Conservation (phyloP, 495 filamentous ascomycete genomes). For the Xylaria bambusicola region DNA sequence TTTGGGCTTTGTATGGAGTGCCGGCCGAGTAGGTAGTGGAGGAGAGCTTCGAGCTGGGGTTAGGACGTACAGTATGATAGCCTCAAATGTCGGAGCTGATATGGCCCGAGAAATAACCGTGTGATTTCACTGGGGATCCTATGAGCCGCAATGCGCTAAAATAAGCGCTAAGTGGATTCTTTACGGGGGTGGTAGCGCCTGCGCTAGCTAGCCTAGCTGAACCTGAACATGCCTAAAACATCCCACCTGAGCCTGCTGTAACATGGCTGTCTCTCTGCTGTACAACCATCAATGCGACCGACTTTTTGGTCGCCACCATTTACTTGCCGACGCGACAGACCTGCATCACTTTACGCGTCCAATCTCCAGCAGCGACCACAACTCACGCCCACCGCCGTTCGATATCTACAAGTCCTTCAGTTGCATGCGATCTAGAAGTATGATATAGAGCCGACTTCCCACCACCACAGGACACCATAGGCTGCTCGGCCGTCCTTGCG, state of each 20-base stretch:
- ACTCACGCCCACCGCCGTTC: too few species aligned
- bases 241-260: not conserved
- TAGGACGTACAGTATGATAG: too few species aligned
- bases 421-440: not conserved
- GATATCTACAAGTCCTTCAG: too few species aligned
- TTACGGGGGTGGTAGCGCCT: too few species aligned
- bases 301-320: too few species aligned
- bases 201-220: not conserved
- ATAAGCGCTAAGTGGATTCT: constrained; percentile 1
- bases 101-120: constrained; percentile 2
- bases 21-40: too few species aligned
- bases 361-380: not conserved
- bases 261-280: not conserved
- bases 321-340: too few species aligned
- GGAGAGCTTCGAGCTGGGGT: constrained; percentile 4
- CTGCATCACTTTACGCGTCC: not conserved
- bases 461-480: not conserved
- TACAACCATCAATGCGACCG: not conserved
- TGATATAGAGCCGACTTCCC: constrained; percentile 5
- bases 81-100: not conserved
- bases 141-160: not conserved
- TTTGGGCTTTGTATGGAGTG: too few species aligned
- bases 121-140: not conserved
- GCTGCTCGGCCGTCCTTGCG: constrained; percentile 3
- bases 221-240: not conserved